These are phyloP conservation scores for Xylaria sp. DNA, from an alignment of 2,329 filamentous ascomycete genomes.

Conservation along the genomic window DNA sequence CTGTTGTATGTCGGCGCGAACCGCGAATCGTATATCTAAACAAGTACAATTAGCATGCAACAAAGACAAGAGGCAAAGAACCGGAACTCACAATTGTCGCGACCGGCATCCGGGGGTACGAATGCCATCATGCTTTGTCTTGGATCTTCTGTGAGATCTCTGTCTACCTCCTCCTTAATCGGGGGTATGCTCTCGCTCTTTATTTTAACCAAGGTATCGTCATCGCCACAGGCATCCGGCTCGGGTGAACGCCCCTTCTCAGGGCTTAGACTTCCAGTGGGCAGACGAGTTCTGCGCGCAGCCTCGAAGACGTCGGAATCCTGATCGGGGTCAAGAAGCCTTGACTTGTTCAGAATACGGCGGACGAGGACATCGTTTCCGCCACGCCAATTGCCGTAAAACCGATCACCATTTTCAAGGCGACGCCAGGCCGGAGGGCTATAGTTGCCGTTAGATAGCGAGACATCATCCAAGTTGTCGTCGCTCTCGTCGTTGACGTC, in stretches of 20 bases:
- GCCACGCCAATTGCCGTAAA: constrained; percentile 70
- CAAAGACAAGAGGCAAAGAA: background rate
- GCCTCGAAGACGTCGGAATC: constrained; percentile 57
- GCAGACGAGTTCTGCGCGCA: constrained; percentile 66
- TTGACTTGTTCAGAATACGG: constrained; percentile 53
- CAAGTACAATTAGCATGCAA: constrained; percentile 37
- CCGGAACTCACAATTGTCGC: constrained; percentile 63
- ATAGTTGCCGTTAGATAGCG: constrained; percentile 65
- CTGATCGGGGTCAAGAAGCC: constrained; percentile 42
- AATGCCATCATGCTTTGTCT: constrained; percentile 48
- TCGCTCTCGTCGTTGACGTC: constrained; percentile 55
- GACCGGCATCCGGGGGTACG: constrained; percentile 47
- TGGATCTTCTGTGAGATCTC: constrained; percentile 37
- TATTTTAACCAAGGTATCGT: constrained; percentile 55
- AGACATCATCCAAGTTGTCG: constrained; percentile 55
- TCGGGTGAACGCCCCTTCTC: constrained; percentile 64
- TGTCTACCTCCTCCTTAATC: constrained; percentile 38
- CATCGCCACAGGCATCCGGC: constrained; percentile 50
- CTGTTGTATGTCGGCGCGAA: constrained; percentile 89
- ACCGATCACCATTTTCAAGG: constrained; percentile 68
- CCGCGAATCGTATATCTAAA: constrained; percentile 85
- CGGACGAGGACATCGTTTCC: constrained; percentile 65
- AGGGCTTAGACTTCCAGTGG: constrained; percentile 66
- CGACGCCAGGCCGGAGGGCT: constrained; percentile 71
- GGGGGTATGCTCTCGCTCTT: constrained; percentile 49